Evolutionary conservation across 768 basidiomycete genomes (phyloP).

Genomic region (Suillus tomentosus): DNA sequence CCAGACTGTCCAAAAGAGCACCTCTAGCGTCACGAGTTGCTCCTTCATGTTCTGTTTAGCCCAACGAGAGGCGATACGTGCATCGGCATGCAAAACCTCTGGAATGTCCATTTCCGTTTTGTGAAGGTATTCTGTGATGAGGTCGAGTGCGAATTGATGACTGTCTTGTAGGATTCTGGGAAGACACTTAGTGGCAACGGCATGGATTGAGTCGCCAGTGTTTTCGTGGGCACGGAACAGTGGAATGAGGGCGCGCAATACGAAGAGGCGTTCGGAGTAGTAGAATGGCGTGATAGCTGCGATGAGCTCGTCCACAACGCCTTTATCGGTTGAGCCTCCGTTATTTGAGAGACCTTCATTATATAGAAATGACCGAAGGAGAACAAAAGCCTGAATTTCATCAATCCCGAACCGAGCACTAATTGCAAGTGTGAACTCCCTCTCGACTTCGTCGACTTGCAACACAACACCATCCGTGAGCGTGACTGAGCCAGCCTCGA

Average conservation of each 20-base stretch:
- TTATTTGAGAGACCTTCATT: constrained; percentile 68
- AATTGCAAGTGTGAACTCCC: constrained; percentile 69
- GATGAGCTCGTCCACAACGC: constrained; percentile 53
- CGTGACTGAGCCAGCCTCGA: constrained; percentile 68
- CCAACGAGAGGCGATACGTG: constrained; percentile 62
- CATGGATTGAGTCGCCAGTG: constrained; percentile 52
- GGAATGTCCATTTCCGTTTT: constrained; percentile 52
- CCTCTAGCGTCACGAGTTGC: constrained; percentile 80
- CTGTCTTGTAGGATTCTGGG: constrained; percentile 66
- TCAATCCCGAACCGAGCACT: constrained; percentile 76
- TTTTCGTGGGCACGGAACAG: constrained; percentile 74
- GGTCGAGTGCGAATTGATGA: constrained; percentile 54
- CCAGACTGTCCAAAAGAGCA: constrained; percentile 69
- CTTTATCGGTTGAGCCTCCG: constrained; percentile 46
- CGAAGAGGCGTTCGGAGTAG: constrained; percentile 73
- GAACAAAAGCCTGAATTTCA: constrained; percentile 73
- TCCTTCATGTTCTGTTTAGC: constrained; percentile 76
- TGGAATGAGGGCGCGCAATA: constrained; percentile 69
- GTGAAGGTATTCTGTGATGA: constrained; percentile 24
- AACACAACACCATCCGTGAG: constrained; percentile 66
- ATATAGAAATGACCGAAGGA: constrained; percentile 77
- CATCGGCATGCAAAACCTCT: constrained; percentile 57
- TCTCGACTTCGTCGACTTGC: constrained; percentile 67
- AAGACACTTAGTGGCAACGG: constrained; percentile 54
- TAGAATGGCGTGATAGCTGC: constrained; percentile 81